A percentile compares a stretch with the other conserved stretches of the same genome.
Conservation (phyloP, 163 green algal genomes). For the Volvox carteri region DNA sequence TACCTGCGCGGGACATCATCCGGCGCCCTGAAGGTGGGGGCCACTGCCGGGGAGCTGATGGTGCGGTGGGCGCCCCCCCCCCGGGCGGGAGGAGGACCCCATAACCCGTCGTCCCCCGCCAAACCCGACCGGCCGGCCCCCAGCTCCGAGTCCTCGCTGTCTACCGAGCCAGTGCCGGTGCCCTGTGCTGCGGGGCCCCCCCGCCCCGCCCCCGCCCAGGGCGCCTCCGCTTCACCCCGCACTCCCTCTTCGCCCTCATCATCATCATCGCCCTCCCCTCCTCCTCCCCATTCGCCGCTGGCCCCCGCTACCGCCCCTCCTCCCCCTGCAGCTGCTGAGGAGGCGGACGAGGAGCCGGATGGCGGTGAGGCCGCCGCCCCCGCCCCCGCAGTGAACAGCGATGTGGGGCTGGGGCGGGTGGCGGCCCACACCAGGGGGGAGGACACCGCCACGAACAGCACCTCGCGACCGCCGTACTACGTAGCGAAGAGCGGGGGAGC, state of each 20-base stretch:
- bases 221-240: neutral
- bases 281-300: neutral
- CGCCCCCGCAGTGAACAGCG: neutral
- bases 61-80: neutral
- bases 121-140: neutral
- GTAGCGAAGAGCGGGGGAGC: neutral
- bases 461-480: conserved; percentile 58
- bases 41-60: neutral
- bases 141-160: neutral
- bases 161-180: neutral
- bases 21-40: conserved; percentile 38
- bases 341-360: no score
- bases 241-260: neutral
- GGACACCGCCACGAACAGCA: conserved; percentile 67
- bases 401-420: conserved; percentile 20
- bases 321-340: no score
- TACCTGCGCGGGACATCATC: conserved; percentile 35
- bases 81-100: no score
- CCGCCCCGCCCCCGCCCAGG: neutral
- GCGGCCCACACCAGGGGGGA: conserved; percentile 68
- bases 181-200: neutral
- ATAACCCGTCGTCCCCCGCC: neutral
- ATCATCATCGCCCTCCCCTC: neutral
- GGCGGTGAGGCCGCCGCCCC: neutral
- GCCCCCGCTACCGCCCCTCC: neutral